Conservation (phyloP, 495 filamentous ascomycete species). For the Penicillium arizonense region DNA sequence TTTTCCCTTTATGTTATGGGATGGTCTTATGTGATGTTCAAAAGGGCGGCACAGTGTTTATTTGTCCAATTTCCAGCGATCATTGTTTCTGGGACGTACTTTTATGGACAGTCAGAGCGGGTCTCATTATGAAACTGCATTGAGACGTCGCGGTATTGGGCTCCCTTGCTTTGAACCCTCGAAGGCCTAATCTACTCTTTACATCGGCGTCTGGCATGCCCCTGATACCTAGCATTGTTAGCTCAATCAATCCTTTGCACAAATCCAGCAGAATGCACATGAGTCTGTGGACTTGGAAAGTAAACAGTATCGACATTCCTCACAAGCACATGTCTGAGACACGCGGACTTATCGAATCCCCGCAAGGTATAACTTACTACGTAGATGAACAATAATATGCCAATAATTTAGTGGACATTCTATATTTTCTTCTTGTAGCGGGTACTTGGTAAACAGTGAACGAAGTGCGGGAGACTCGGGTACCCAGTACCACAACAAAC, state of each 20-base stretch:
- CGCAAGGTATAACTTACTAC: conserved; percentile 3
- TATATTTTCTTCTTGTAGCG: conserved; percentile 2
- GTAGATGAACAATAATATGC: background rate
- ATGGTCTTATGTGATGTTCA: background rate
- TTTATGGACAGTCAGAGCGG: background rate
- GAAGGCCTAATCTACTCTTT: conserved; percentile 7
- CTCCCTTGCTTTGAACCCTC: conserved; percentile 6
- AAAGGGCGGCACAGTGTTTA: background rate
- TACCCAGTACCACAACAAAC: conserved; percentile 29
- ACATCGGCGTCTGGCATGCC: conserved; percentile 15
- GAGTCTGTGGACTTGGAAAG: too few species aligned
- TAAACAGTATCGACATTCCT: conserved; percentile 9
- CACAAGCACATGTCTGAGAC: conserved; percentile 17
- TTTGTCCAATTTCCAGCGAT: conserved; percentile 5
- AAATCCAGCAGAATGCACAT: background rate
- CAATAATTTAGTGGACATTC: conserved; percentile 6
- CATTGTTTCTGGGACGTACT: background rate
- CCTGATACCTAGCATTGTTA: conserved; percentile 23
- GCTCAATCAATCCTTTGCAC: background rate
- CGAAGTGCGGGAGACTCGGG: background rate
- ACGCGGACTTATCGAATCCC: conserved; percentile 13
- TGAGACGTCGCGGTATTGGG: conserved; percentile 9
- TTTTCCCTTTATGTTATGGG: conserved; percentile 4
- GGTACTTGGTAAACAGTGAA: background rate
- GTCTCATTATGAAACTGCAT: conserved; percentile 19